Evolutionary conservation across 2,329 filamentous ascomycete species (phyloP), one percentile per base, ranked within the genome.

Genomic region (Hypoxylon rubiginosum): DNA sequence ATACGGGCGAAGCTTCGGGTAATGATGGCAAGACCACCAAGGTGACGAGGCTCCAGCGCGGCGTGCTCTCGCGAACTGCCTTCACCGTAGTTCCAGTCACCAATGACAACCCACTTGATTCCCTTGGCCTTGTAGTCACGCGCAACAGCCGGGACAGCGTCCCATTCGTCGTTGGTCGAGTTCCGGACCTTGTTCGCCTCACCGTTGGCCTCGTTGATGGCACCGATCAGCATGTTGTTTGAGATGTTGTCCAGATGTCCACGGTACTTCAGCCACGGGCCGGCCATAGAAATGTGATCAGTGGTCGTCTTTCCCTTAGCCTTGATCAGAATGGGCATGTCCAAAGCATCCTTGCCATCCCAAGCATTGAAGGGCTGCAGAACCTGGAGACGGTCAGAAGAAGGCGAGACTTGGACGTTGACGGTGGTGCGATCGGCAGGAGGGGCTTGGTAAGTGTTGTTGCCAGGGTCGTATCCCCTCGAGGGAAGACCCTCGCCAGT

Each of bases 21-120:
- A 80, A 99, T 97, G 86, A 99, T 97, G 78, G 95, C 96, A 77
- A 97, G 89, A 82, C 95, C 96, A 78, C 96, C 96, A 72, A 99
- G 91, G 86, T 98, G 95, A 80, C 96, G 91, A 79, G 96, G 96
- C 87, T 99, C 95, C 68, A 99, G 90, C 82, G 96, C 96, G 75
- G 96, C 96, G 81, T 99, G 96, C 87, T 99, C 96, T 88, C 96
- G 94, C 70, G 96, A 98, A 80, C 90, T 93, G 75, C 96, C 96
- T 85, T 99, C 96, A 73, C 96, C 96, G 84, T 98, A 98, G 88
- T 99, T 99, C 94, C 94, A 98, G 88, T 98, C 96, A 85, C 96
- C 96, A 78, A 99, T 83, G 72, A 99, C 96, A 79, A 97, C 94
- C 96, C 96, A 99, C 84, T 90, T 90, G 82, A 98, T 91, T 66